These are phyloP conservation scores for Hypericum perforatum DNA, from an alignment of 345 rosid genomes.

Conservation along the genomic window DNA sequence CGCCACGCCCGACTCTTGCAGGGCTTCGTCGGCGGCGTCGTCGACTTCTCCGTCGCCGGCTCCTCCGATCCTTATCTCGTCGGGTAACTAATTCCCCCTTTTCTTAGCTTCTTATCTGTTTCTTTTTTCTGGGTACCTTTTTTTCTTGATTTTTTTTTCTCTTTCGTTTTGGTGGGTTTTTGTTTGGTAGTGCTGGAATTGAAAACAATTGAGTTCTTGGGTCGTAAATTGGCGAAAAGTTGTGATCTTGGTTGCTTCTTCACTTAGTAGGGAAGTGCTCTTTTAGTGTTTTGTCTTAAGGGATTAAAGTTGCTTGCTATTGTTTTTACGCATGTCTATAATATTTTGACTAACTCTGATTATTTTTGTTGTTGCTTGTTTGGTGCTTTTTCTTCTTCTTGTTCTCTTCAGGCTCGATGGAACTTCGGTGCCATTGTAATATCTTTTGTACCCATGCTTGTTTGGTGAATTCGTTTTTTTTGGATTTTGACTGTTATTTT, in stretches of 20 bases:
- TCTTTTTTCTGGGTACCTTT: not conserved
- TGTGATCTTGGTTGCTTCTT: too few species aligned
- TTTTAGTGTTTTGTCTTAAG: too few species aligned
- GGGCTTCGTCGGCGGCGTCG: conserved; percentile 42
- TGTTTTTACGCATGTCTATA: too few species aligned
- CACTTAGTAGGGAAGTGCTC: too few species aligned
- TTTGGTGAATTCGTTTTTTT: conserved; percentile 1
- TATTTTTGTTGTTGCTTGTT: conserved; percentile 24
- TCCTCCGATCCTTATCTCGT: conserved; percentile 75
- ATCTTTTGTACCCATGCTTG: conserved; percentile 8
- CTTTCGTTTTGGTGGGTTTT: conserved; percentile 1
- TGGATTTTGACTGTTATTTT: conserved; percentile 6
- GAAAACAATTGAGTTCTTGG: not conserved
- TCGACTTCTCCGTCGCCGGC: conserved; percentile 62
- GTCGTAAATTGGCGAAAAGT: too few species aligned
- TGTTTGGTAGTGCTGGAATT: not conserved
- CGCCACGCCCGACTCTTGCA: conserved; percentile 71
- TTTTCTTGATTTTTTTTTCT: not conserved
- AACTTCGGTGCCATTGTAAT: conserved; percentile 19
- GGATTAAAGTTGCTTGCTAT: too few species aligned
- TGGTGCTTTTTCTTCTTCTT: conserved; percentile 12
- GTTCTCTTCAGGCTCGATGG: conserved; percentile 23
- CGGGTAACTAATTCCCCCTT: conserved; percentile 39
- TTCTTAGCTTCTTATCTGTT: not conserved
- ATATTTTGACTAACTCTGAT: conserved; percentile 11